phyloP scores from a whole-genome alignment of 306 rosid species.

The Rosa chinensis region DNA sequence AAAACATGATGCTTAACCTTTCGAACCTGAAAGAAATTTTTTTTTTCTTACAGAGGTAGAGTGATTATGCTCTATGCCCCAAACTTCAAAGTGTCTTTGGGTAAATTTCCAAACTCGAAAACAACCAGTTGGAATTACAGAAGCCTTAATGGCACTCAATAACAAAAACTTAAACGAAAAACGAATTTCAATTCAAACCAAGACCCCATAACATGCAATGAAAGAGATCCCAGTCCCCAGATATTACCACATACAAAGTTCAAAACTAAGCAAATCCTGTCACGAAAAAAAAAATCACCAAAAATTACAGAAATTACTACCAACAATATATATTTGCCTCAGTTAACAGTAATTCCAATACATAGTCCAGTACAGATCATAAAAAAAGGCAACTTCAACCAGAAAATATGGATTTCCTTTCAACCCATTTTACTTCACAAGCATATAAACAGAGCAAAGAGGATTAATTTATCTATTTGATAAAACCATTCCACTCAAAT shows the following conservation, averaged over 20 bases:
- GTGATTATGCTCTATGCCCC: background rate
- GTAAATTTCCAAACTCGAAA: background rate
- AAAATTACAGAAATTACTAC: background rate
- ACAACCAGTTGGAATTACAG: background rate
- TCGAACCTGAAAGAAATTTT: background rate
- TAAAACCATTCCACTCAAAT: too few species aligned
- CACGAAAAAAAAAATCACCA: background rate
- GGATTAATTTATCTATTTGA: background rate
- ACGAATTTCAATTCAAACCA: background rate
- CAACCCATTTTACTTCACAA: background rate
- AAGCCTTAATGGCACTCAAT: background rate
- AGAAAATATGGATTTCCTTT: background rate
- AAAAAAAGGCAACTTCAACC: too few species aligned
- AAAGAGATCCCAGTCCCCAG: background rate
- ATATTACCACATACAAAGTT: too few species aligned
- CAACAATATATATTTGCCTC: background rate
- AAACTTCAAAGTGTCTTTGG: background rate
- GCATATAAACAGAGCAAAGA: background rate
- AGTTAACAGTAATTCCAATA: background rate
- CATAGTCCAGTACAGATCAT: background rate
- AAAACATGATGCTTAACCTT: background rate
- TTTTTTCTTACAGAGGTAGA: background rate
- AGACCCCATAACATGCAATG: background rate
- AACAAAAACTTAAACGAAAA: background rate
- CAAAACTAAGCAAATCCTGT: background rate